phyloP scores from a whole-genome alignment of 2,329 filamentous ascomycete genomes.

The Pestalotiopsis sp. region DNA sequence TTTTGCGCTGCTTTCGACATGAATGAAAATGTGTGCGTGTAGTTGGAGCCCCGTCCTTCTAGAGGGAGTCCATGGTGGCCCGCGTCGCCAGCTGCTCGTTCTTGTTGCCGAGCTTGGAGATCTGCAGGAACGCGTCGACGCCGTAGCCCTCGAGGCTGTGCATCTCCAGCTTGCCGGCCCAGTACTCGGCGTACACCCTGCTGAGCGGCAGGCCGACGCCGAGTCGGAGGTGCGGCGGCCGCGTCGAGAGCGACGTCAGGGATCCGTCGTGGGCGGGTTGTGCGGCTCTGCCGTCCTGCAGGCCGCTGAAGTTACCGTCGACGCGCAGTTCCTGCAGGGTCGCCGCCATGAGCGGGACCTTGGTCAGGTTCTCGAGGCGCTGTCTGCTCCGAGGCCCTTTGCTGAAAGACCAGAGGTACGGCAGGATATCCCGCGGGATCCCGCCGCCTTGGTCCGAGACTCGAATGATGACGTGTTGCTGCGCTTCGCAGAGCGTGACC shows the following conservation, averaged over 20 bases:
- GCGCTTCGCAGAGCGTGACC: slow-evolving; percentile 89
- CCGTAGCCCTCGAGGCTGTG: slow-evolving; percentile 96
- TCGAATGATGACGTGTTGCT: slow-evolving; percentile 92
- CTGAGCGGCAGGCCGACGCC: slow-evolving; percentile 95
- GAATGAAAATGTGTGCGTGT: neutral
- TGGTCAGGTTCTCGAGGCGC: slow-evolving; percentile 79
- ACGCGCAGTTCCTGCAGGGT: slow-evolving; percentile 83
- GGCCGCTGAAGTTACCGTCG: slow-evolving; percentile 30
- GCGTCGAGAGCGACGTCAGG: slow-evolving; percentile 74
- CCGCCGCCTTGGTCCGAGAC: slow-evolving; percentile 96
- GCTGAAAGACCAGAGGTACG: slow-evolving; percentile 94
- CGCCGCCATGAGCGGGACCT: slow-evolving; percentile 88
- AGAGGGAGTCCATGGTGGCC: slow-evolving; percentile 76
- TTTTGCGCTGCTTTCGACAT: neutral
- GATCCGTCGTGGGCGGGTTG: slow-evolving; percentile 54
- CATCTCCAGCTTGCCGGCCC: slow-evolving; percentile 88
- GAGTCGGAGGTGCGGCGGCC: slow-evolving; percentile 82
- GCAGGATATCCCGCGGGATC: slow-evolving; percentile 79
- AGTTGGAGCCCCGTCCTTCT: slow-evolving; percentile 15
- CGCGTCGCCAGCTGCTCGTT: slow-evolving; percentile 87
- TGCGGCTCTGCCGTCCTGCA: slow-evolving; percentile 20
- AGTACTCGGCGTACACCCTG: slow-evolving; percentile 94
- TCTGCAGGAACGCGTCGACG: slow-evolving; percentile 92
- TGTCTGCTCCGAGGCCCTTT: slow-evolving; percentile 81
- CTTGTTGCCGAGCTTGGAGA: slow-evolving; percentile 95